Conservation (phyloP, 192 early-diverging fungal species). For the Backusella circina region DNA sequence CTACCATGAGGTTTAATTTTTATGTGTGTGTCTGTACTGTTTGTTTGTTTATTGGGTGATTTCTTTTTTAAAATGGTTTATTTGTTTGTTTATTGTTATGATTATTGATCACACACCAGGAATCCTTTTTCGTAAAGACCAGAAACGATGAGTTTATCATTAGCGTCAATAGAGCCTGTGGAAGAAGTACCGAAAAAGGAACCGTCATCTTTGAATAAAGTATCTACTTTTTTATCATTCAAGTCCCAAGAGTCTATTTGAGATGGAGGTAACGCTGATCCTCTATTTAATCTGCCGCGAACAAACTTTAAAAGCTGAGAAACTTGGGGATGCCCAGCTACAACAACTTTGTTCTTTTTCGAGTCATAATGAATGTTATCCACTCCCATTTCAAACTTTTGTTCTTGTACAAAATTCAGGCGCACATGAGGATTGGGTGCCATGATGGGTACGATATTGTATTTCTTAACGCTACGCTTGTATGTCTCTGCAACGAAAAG, state of each 20-base stretch:
- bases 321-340: conserved; percentile 29
- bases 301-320: conserved; percentile 10
- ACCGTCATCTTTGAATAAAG: conserved; percentile 19
- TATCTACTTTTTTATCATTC: background rate
- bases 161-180: background rate
- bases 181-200: conserved; percentile 7
- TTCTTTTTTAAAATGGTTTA: background rate
- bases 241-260: conserved; percentile 20
- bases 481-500: conserved; percentile 28
- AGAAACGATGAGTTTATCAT: background rate
- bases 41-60: background rate
- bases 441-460: background rate
- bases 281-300: background rate
- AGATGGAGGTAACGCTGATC: conserved; percentile 7
- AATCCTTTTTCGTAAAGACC: conserved; percentile 7
- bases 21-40: background rate
- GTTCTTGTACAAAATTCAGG: conserved; percentile 5
- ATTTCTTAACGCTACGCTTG: conserved; percentile 10
- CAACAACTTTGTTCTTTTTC: conserved; percentile 8
- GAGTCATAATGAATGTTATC: conserved; percentile 25
- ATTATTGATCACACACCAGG: conserved; percentile 9
- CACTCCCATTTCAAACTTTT: conserved; percentile 20
- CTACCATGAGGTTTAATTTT: background rate
- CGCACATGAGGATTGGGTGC: background rate
- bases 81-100: background rate